A percentile compares a stretch with the other conserved stretches of the same genome.
phyloP scores from a whole-genome alignment of 2,329 filamentous ascomycete genomes.

The Hypocrella siamensis region DNA sequence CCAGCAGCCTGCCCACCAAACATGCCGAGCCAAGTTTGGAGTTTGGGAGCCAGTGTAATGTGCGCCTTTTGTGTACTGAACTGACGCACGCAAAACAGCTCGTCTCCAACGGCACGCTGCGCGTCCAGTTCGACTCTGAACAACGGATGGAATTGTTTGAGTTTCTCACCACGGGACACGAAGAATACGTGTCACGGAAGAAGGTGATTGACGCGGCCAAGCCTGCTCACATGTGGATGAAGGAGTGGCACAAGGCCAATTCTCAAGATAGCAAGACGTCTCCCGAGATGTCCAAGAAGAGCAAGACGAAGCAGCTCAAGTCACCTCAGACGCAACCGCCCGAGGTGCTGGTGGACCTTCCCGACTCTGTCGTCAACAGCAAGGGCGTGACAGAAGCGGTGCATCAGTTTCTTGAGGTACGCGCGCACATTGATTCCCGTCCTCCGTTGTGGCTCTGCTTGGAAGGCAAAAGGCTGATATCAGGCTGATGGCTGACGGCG shows the following conservation, averaged over 20 bases:
- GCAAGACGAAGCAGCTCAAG: slow-evolving; percentile 41
- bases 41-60: too few species aligned
- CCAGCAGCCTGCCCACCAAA: too few species aligned
- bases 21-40: too few species aligned
- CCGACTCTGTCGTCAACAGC: slow-evolving; percentile 39
- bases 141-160: slow-evolving; percentile 77
- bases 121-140: slow-evolving; percentile 62
- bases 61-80: neutral
- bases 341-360: slow-evolving; percentile 40
- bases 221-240: slow-evolving; percentile 47
- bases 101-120: slow-evolving; percentile 60
- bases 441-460: too few species aligned
- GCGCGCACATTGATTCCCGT: neutral
- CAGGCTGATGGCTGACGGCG: too few species aligned
- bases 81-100: slow-evolving; percentile 42
- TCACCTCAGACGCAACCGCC: slow-evolving; percentile 43
- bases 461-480: too few species aligned
- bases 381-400: slow-evolving; percentile 46
- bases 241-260: slow-evolving; percentile 49
- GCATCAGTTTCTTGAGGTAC: slow-evolving; percentile 49
- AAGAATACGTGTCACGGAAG: slow-evolving; percentile 68
- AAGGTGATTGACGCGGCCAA: slow-evolving; percentile 45
- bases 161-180: slow-evolving; percentile 59
- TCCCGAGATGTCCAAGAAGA: slow-evolving; percentile 53
- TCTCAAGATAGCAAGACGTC: slow-evolving; percentile 40